Evolutionary conservation across 2,329 filamentous ascomycete genomes (phyloP).

Genomic region (Shiraia sp.): DNA sequence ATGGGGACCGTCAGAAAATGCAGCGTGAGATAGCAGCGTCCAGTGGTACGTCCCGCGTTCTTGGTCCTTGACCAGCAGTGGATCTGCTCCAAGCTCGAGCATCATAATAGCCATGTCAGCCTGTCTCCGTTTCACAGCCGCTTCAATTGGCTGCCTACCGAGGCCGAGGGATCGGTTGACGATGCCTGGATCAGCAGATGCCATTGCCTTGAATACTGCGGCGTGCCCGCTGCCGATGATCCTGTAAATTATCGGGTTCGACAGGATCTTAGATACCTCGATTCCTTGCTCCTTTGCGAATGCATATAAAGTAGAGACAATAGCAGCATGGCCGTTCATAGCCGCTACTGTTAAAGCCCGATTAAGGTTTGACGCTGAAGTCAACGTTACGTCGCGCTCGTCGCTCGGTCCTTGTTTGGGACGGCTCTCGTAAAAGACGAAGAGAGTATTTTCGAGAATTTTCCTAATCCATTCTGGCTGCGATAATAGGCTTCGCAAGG

Average conservation of each 20-base stretch:
- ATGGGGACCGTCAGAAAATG: background rate
- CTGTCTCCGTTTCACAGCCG: constrained; percentile 12
- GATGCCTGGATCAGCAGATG: constrained; percentile 14
- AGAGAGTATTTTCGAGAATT: too few species aligned
- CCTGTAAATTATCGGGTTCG: constrained; percentile 7
- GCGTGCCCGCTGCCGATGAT: constrained; percentile 10
- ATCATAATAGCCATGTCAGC: constrained; percentile 10
- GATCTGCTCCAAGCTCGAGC: constrained; percentile 18
- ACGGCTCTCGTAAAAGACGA: too few species aligned
- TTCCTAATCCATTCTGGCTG: too few species aligned
- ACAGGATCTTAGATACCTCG: constrained; percentile 3
- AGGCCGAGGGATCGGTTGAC: constrained; percentile 9
- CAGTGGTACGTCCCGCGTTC: too few species aligned
- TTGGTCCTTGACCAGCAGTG: too few species aligned
- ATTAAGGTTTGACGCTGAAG: constrained; percentile 8
- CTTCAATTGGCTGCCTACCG: constrained; percentile 12
- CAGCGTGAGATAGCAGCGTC: background rate
- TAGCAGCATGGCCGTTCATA: constrained; percentile 11
- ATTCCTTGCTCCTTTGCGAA: constrained; percentile 12
- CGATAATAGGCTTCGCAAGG: too few species aligned
- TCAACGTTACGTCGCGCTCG: constrained; percentile 8
- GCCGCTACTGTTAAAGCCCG: constrained; percentile 11
- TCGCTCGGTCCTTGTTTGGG: constrained; percentile 4
- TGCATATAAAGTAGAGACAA: constrained; percentile 14
- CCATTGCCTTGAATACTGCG: constrained; percentile 12